Evolutionary conservation across 805 yeast genomes (phyloP).

Genomic region (Starmerella kuoi): DNA sequence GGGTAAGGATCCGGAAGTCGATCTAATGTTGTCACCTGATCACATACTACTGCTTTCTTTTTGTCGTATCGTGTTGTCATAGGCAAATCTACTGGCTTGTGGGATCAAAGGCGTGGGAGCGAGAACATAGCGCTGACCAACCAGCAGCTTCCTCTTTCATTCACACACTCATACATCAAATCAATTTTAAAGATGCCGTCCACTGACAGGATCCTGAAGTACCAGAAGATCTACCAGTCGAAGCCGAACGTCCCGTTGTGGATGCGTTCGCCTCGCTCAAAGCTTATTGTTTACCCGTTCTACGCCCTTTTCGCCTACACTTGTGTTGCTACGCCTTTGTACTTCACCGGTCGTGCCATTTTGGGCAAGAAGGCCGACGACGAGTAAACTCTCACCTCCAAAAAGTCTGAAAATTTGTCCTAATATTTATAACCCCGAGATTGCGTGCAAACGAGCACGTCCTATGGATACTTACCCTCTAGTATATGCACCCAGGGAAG

Average conservation of each 20-base stretch:
- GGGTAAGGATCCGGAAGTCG: too few relatives aligned
- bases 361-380: constrained; percentile 46
- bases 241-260: constrained; percentile 28
- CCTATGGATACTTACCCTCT: too few relatives aligned
- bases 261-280: constrained; percentile 51
- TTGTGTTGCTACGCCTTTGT: constrained; percentile 48
- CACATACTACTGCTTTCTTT: too few relatives aligned
- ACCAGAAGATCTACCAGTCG: constrained; percentile 31
- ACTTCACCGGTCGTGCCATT: constrained; percentile 60
- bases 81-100: too few relatives aligned
- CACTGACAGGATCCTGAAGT: constrained; percentile 22
- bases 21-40: too few relatives aligned
- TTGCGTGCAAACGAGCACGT: too few relatives aligned
- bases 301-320: constrained; percentile 59
- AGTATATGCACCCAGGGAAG: too few relatives aligned
- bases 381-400: constrained; percentile 3
- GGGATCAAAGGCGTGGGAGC: too few relatives aligned
- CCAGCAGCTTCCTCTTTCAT: constrained; percentile 4
- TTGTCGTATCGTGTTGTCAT: too few relatives aligned
- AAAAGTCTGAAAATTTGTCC: not conserved
- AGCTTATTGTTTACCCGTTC: constrained; percentile 64
- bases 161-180: not conserved
- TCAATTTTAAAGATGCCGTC: constrained; percentile 13
- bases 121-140: too few relatives aligned
- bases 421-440: not conserved